Evolutionary conservation across 208 protist species (phyloP).

Genomic region (Acanthamoeba culbertsoni): DNA sequence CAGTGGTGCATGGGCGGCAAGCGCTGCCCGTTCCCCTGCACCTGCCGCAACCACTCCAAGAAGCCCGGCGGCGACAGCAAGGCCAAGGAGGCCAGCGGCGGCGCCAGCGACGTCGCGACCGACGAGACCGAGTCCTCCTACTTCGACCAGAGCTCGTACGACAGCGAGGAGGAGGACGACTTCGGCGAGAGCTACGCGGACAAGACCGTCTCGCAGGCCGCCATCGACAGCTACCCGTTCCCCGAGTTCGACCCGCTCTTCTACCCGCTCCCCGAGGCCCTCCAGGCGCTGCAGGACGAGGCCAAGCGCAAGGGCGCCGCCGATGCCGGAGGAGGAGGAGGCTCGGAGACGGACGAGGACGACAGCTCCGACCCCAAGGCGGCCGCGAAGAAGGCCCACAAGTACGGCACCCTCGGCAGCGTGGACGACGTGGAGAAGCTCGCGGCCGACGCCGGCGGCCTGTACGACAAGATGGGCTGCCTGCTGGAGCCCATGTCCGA

Average conservation of each 20-base stretch:
- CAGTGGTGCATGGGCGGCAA: conserved; percentile 39
- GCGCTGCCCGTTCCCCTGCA: background rate
- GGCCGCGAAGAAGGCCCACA: background rate
- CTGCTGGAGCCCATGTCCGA: conserved; percentile 20
- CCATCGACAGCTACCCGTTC: conserved; percentile 28
- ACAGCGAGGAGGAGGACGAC: conserved; percentile 1
- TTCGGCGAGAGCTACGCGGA: conserved; percentile 17
- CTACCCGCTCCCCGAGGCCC: conserved; percentile 24
- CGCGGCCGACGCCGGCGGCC: background rate
- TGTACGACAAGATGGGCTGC: background rate
- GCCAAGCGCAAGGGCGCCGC: background rate
- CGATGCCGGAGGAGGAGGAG: no score
- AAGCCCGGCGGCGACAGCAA: background rate
- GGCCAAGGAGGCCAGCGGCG: background rate
- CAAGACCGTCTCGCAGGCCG: background rate
- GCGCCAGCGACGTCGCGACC: background rate
- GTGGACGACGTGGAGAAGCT: background rate
- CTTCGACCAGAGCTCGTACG: background rate
- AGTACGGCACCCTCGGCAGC: background rate
- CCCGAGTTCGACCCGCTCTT: conserved; percentile 34
- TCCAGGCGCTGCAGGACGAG: conserved; percentile 5
- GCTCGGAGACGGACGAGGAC: background rate
- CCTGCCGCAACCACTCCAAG: background rate
- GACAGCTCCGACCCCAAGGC: background rate
- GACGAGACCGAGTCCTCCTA: background rate